Evolutionary conservation across 2,329 filamentous ascomycete species (phyloP), one percentile per base, ranked within the genome.

Genomic region (Xylaria sp.): DNA sequence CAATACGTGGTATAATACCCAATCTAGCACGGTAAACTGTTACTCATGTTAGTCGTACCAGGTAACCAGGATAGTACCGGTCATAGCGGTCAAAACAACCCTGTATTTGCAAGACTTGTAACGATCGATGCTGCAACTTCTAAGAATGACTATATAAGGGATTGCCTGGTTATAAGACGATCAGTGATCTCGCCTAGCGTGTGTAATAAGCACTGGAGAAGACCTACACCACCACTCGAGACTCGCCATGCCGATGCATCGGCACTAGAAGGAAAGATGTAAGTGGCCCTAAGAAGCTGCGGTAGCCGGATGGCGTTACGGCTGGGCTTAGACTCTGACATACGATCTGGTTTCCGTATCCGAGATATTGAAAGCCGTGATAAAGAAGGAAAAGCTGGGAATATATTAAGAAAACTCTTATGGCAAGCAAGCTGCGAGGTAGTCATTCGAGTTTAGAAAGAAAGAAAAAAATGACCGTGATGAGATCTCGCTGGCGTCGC

Each of bases 401-500:
- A 32, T 23, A 5, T 30, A 58, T 30, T 41, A 59, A 30, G 39
- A n/a, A 18, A 41, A 13, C 18, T 34, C 4, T 20, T 10, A 53
- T 36, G 50, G 45, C 56, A 18, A 36, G 41, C 20, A 61, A 60
- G 60, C 50, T 46, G 59, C 45, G 45, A 50, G 50, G 50, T 25
- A 57, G 53, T 60, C 36, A 50, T n/a, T 57, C 36, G 46, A 46
- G 63, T 23, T n/a, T n/a, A n/a, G n/a, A n/a, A n/a, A n/a, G n/a
- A n/a, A 39, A n/a, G 8, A 48, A 30, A 52, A 20, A 18, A n/a
- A 41, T n/a, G n/a, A n/a, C n/a, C 52, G 34, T 63, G 46, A 50
- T 57, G 65, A 64, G 50, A 64, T 68, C 62, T 52, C 23, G 46
- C 57, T 50, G 45, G 56, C n/a, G 50, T 60, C 59, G 56, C n/a